Evolutionary conservation across 164 flowering plant species (phyloP).

Genomic region (Magnolia officinalis): DNA sequence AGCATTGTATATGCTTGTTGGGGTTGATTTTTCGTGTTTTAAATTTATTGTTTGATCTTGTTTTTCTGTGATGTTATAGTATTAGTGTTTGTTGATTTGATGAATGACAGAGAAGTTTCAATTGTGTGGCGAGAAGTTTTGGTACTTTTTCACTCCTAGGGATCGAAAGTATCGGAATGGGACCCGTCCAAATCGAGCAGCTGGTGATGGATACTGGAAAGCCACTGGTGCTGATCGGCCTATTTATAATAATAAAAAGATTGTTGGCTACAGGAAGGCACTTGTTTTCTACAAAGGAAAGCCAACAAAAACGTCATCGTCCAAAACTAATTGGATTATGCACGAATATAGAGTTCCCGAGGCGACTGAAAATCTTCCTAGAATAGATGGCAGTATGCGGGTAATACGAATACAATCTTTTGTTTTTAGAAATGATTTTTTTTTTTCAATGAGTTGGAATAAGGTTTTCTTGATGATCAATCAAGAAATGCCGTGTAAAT

Average conservation of each 20-base stretch:
- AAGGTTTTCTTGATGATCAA: not conserved
- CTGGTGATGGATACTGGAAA: constrained; percentile 14
- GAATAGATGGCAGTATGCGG: constrained; percentile 1
- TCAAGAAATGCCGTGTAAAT: not conserved
- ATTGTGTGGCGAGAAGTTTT: not conserved
- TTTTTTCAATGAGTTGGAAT: not conserved
- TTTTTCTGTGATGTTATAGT: not conserved
- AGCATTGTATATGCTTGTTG: no score
- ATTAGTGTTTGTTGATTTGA: not conserved
- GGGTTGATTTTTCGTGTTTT: no score
- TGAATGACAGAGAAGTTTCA: not conserved
- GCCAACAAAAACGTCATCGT: not conserved
- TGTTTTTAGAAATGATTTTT: not conserved
- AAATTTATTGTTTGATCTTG: no score
- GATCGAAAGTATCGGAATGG: constrained; percentile 11
- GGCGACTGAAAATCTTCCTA: not conserved
- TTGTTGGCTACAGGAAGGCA: constrained; percentile 1
- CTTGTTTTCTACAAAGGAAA: constrained; percentile 12
- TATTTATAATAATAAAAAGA: not conserved
- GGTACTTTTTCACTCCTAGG: constrained; percentile 16
- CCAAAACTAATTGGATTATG: constrained; percentile 14
- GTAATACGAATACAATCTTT: not conserved
- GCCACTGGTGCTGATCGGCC: constrained; percentile 12
- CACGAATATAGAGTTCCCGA: constrained; percentile 8
- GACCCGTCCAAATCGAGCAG: constrained; percentile 2